These are phyloP conservation scores for Ballota nigra DNA, from an alignment of 257 asterid genomes.

Conservation along the genomic window DNA sequence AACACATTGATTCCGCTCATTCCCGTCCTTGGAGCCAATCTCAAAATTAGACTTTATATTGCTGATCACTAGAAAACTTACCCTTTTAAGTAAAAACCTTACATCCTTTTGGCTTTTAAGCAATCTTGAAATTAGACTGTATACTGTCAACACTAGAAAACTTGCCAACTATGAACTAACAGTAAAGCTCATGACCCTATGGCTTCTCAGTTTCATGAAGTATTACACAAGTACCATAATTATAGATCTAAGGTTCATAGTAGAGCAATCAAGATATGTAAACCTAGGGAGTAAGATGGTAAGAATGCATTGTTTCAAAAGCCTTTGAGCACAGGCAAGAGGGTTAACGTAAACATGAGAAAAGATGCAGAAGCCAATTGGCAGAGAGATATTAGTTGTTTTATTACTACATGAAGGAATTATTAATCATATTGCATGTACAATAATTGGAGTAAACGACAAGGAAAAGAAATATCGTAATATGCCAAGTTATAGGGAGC, in stretches of 20 bases:
- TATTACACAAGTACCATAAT: not conserved
- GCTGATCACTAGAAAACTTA: not conserved
- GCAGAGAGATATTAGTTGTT: not conserved
- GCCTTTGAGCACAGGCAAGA: not conserved
- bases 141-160: not conserved
- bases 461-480: not conserved
- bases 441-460: not conserved
- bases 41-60: not conserved
- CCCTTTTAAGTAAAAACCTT: not conserved
- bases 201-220: constrained; percentile 2
- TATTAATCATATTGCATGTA: not conserved
- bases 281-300: not conserved
- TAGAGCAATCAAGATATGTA: not conserved
- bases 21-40: not conserved
- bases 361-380: not conserved
- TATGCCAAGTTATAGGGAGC: not conserved
- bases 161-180: not conserved
- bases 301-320: not conserved
- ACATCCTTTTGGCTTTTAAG: not conserved
- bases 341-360: not conserved
- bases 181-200: not conserved
- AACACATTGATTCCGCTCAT: too few species aligned
- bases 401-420: not conserved
- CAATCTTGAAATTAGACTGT: not conserved
- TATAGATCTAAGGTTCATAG: not conserved